These are phyloP conservation scores for Leccinum boreale DNA, from an alignment of 768 basidiomycete genomes.

Conservation along the genomic window DNA sequence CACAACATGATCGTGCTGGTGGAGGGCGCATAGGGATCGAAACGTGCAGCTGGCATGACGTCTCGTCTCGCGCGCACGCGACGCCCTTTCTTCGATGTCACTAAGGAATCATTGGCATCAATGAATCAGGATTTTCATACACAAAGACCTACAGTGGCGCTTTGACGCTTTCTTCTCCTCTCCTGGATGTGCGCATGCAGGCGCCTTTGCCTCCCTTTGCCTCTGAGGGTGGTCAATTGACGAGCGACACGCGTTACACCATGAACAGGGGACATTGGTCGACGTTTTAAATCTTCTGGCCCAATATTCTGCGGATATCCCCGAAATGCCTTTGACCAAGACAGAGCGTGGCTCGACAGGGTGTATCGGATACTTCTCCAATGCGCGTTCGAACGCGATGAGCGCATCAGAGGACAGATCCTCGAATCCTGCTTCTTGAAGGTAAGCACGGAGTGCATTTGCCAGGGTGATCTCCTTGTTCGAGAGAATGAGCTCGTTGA, in stretches of 20 bases:
- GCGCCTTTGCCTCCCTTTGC: neutral
- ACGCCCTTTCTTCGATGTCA: slow-evolving; percentile 5
- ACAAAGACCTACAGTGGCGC: slow-evolving; percentile 7
- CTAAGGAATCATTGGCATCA: neutral
- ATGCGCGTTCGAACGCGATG: slow-evolving; percentile 13
- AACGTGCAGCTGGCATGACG: neutral
- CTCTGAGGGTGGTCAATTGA: neutral
- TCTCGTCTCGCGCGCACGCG: neutral
- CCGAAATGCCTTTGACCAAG: neutral
- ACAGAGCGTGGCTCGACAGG: slow-evolving; percentile 1
- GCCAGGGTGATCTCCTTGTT: slow-evolving; percentile 6
- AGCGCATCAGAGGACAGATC: slow-evolving; percentile 7
- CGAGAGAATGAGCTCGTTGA: slow-evolving; percentile 7
- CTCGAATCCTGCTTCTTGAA: slow-evolving; percentile 12
- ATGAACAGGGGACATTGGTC: neutral
- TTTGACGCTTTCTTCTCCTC: neutral
- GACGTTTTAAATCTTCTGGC: neutral
- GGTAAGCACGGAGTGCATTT: slow-evolving; percentile 8
- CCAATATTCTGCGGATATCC: slow-evolving; percentile 9
- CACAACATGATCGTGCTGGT: slow-evolving; percentile 11
- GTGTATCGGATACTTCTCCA: slow-evolving; percentile 13
- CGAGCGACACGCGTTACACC: slow-evolving; percentile 1
- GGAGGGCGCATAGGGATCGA: slow-evolving; percentile 11
- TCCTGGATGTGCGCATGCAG: neutral
- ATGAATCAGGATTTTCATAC: neutral